Percentiles rank a stretch among this genome's conserved stretches.
phyloP scores from a whole-genome alignment of 805 yeast species.

The Wickerhamiella lipophila region DNA sequence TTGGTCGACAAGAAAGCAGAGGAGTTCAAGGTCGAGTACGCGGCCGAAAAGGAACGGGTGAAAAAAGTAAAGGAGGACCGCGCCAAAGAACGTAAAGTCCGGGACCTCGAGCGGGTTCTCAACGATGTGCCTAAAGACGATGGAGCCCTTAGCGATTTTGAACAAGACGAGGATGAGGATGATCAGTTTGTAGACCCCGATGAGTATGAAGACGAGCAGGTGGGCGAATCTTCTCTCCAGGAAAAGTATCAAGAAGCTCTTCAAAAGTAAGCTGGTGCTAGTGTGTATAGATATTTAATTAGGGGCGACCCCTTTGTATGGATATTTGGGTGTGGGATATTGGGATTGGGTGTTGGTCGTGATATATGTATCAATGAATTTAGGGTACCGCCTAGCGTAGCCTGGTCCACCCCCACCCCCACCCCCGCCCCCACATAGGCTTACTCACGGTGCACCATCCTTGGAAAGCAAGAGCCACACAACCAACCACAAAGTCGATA shows the following conservation, averaged over 20 bases:
- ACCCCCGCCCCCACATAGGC: no score
- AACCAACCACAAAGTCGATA: neutral
- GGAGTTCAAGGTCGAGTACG: slow-evolving; percentile 74
- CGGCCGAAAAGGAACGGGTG: slow-evolving; percentile 74
- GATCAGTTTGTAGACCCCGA: slow-evolving; percentile 13
- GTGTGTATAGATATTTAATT: neutral
- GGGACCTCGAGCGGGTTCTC: slow-evolving; percentile 61
- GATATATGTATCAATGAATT: no score
- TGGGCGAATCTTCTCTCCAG: slow-evolving; percentile 9
- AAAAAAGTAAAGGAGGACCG: slow-evolving; percentile 62
- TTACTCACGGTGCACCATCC: neutral
- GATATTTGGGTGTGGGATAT: no score
- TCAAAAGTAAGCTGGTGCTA: no score
- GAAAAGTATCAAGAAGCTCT: slow-evolving; percentile 23
- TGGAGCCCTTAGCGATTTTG: slow-evolving; percentile 43
- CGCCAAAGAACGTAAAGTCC: slow-evolving; percentile 58
- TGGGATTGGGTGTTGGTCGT: no score
- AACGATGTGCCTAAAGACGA: slow-evolving; percentile 54
- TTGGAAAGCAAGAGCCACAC: neutral
- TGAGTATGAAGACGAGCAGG: slow-evolving; percentile 13
- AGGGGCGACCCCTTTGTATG: no score
- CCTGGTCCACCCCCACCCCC: no score
- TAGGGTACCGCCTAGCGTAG: no score
- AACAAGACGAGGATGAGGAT: slow-evolving; percentile 28
- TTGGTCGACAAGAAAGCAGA: slow-evolving; percentile 77